Evolutionary conservation across 2,329 filamentous ascomycete genomes (phyloP), one percentile per base, ranked within the genome.

Genomic region (Pseudocercospora cruenta): DNA sequence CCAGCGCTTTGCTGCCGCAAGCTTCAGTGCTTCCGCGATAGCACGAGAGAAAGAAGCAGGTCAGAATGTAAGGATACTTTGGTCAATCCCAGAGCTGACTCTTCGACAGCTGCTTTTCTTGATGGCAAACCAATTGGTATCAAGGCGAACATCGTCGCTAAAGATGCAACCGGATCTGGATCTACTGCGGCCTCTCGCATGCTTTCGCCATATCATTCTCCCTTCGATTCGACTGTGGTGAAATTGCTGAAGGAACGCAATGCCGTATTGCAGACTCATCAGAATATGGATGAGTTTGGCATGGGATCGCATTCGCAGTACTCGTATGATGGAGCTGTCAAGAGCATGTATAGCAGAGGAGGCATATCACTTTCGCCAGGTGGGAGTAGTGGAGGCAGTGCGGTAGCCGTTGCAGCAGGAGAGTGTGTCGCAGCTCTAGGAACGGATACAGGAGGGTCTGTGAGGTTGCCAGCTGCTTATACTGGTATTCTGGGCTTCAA

Each of bases 231-330:
- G 19, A 94, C 92, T 8, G 89, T 97, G 19, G 88, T 96, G 36
- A 81, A 84, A 60, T 86, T 89, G 72, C 84, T 97, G 36, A 85
- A 86, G 63, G 76, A 82, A 28, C 84, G 86, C 4, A 91, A 90
- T 49, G 88, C 87, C 5, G 78, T 85, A 5, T 78, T 94, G 1
- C 84, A 89, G 1, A 91, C 90, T 6, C 63, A 63, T 26, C 94
- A 93, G 1, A 97, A 96, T 77, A 88, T 98, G 83, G 95, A 98
- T 80, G 95, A 96, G 77, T 97, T 97, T 77, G 93, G 94, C 28
- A 97, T 97, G 94, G 93, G 93, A 1, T 96, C 93, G 8, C 90
- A 97, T 76, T 91, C 89, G 1, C 85, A 84, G 21, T 81, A 90
- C 73, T 93, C 92, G 0, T 80, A 83, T 62, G 88, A 89, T 72